phyloP scores from a whole-genome alignment of 192 early-diverging fungal genomes.

The Backusella morwellensis region DNA sequence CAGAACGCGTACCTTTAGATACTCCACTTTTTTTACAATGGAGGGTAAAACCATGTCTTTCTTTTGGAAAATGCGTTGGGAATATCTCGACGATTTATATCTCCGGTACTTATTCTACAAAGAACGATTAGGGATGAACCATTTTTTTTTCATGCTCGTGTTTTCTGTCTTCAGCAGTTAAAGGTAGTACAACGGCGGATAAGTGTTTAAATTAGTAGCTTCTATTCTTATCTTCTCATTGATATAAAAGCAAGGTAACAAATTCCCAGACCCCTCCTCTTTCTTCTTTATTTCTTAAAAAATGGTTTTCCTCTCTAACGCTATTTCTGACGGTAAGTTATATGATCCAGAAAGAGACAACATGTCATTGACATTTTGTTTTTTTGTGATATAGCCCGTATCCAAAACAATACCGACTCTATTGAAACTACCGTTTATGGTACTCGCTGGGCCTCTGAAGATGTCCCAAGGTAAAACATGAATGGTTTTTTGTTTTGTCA shows the following conservation, averaged over 20 bases:
- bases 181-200: neutral
- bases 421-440: slow-evolving; percentile 21
- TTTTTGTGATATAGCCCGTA: neutral
- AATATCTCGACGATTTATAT: neutral
- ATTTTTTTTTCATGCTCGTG: neutral
- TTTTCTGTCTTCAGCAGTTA: neutral
- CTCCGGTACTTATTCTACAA: neutral
- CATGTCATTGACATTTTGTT: neutral
- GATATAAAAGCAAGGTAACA: neutral
- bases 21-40: too few species aligned
- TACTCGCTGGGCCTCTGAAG: slow-evolving; percentile 25
- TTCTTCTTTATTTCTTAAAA: neutral
- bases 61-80: too few species aligned
- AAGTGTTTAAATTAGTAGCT: neutral
- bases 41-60: too few species aligned
- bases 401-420: neutral
- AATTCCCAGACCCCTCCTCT: neutral
- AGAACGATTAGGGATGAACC: neutral
- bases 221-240: neutral
- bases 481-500: neutral
- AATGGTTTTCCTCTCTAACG: slow-evolving; percentile 17
- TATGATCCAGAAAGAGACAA: neutral
- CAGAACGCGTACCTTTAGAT: neutral
- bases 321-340: slow-evolving; percentile 10
- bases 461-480: slow-evolving; percentile 19